These are phyloP conservation scores for Globisporangium splendens DNA, from an alignment of 352 stramenopile genomes.

Conservation along the genomic window DNA sequence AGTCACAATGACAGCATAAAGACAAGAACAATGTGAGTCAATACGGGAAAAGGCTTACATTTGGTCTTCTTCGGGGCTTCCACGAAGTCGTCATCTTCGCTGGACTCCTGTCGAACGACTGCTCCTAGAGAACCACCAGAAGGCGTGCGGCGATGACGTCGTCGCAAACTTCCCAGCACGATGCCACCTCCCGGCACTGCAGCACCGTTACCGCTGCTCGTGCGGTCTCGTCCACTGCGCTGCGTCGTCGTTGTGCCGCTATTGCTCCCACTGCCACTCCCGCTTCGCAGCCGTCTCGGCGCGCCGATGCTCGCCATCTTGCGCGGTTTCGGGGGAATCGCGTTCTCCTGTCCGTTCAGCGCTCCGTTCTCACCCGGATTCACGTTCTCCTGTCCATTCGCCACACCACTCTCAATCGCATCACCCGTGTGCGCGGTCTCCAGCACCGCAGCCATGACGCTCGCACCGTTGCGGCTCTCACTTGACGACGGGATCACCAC, in stretches of 20 bases:
- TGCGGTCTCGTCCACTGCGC: conserved; percentile 18
- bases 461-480: too few relatives aligned
- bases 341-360: not conserved
- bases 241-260: conserved; percentile 17
- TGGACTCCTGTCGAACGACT: conserved; percentile 20
- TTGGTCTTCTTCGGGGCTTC: conserved; percentile 9
- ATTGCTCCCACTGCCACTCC: conserved; percentile 49
- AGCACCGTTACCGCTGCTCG: conserved; percentile 22
- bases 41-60: conserved; percentile 4
- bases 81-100: conserved; percentile 20
- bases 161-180: conserved; percentile 7
- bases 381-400: not conserved
- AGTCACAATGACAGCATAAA: not conserved
- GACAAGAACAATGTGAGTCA: too few relatives aligned
- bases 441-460: too few relatives aligned
- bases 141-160: conserved; percentile 7
- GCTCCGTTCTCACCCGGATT: not conserved
- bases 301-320: conserved; percentile 16
- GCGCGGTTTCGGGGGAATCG: conserved; percentile 34
- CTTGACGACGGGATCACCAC: too few relatives aligned
- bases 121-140: not conserved
- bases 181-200: conserved; percentile 4
- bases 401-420: not conserved
- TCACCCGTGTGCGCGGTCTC: not conserved
- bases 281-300: conserved; percentile 45